Conservation (phyloP, 495 filamentous ascomycete genomes). For the Platismatia glauca region DNA sequence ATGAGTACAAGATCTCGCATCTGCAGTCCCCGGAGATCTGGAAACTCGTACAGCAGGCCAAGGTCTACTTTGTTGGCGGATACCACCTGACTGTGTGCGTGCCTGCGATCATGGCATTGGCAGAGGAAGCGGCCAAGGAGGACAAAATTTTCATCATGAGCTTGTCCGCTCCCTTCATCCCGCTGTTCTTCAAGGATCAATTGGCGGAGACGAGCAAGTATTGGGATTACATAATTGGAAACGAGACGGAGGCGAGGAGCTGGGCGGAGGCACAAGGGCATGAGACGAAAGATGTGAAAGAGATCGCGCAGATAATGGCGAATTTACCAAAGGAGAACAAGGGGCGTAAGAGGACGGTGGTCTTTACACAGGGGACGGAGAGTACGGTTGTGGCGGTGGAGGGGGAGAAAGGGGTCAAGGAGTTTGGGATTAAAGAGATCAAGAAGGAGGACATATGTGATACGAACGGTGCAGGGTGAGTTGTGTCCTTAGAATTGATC, state of each 20-base stretch:
- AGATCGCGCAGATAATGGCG: conserved; percentile 79
- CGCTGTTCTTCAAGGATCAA: conserved; percentile 94
- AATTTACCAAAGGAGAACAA: conserved; percentile 84
- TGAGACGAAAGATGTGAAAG: conserved; percentile 65
- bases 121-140: conserved; percentile 74
- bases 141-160: conserved; percentile 90
- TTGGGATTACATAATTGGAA: conserved; percentile 94
- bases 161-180: conserved; percentile 89
- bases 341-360: conserved; percentile 65
- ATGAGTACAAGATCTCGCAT: conserved; percentile 92
- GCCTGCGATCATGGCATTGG: conserved; percentile 78
- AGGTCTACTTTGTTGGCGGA: conserved; percentile 86
- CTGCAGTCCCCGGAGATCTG: conserved; percentile 85
- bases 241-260: conserved; percentile 84
- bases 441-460: conserved; percentile 70
- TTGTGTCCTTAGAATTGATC: conserved; percentile 9
- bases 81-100: conserved; percentile 87
- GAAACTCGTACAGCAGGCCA: conserved; percentile 77
- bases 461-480: conserved; percentile 87
- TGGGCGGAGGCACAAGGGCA: conserved; percentile 74
- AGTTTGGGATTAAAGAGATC: conserved; percentile 73
- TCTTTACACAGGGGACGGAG: conserved; percentile 89
- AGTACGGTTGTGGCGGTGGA: conserved; percentile 72
- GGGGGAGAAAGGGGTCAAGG: conserved; percentile 59
- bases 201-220: conserved; percentile 77